These are phyloP conservation scores for Bisporella sp. DNA, from an alignment of 2,329 filamentous ascomycete species.

Conservation along the genomic window DNA sequence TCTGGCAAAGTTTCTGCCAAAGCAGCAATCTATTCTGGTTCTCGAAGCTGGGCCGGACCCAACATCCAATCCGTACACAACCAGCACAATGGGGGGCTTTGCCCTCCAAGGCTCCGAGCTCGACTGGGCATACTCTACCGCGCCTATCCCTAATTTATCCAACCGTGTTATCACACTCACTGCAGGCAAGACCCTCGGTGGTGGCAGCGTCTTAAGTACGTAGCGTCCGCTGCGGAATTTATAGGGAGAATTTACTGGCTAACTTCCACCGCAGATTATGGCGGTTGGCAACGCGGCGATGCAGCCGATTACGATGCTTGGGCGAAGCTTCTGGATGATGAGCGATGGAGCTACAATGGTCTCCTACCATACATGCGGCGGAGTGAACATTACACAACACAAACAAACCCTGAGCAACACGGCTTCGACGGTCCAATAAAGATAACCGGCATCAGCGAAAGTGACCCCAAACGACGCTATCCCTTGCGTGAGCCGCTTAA, in stretches of 20 bases:
- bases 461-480: neutral
- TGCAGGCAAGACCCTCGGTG: slow-evolving; percentile 26
- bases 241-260: too few species aligned
- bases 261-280: slow-evolving; percentile 25
- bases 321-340: slow-evolving; percentile 33
- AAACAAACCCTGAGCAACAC: neutral
- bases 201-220: slow-evolving; percentile 5
- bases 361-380: slow-evolving; percentile 36
- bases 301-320: slow-evolving; percentile 34
- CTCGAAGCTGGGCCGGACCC: slow-evolving; percentile 9
- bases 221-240: too few species aligned
- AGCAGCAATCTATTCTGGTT: slow-evolving; percentile 1
- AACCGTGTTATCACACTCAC: slow-evolving; percentile 17
- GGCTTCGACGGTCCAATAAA: neutral
- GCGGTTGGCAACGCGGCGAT: slow-evolving; percentile 23
- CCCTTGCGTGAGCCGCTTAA: neutral
- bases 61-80: slow-evolving; percentile 1
- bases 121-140: slow-evolving; percentile 27
- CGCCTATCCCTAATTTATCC: slow-evolving; percentile 15
- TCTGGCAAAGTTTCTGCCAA: neutral
- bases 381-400: neutral
- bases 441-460: neutral
- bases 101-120: slow-evolving; percentile 9
- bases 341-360: slow-evolving; percentile 37
- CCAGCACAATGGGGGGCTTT: neutral